These are phyloP conservation scores for Lactifluus echinatus DNA, from an alignment of 768 basidiomycete species.

Conservation along the genomic window DNA sequence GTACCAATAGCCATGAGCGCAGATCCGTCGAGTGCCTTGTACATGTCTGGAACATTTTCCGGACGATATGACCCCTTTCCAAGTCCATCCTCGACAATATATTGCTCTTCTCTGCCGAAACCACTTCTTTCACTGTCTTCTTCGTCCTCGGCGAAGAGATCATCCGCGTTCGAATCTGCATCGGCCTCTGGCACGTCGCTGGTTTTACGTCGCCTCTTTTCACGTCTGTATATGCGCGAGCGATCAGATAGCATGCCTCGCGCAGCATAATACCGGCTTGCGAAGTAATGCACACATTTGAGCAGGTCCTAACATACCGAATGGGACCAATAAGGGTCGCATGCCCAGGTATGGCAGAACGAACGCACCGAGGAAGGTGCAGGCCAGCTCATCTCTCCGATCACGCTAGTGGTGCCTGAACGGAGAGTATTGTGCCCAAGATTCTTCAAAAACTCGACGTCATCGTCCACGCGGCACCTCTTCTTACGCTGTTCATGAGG, in stretches of 20 bases:
- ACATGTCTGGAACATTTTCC: slow-evolving; percentile 48
- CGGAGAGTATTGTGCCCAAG: neutral
- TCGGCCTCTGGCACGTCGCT: slow-evolving; percentile 9
- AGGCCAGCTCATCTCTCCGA: slow-evolving; percentile 1
- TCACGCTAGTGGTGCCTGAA: neutral
- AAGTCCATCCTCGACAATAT: slow-evolving; percentile 9
- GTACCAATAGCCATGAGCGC: slow-evolving; percentile 65
- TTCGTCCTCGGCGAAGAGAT: slow-evolving; percentile 12
- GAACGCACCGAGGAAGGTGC: slow-evolving; percentile 46
- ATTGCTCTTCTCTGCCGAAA: slow-evolving; percentile 17
- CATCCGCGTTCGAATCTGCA: slow-evolving; percentile 17
- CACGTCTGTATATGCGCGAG: slow-evolving; percentile 38
- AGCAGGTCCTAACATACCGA: slow-evolving; percentile 37
- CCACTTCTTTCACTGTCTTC: neutral
- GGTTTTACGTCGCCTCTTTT: slow-evolving; percentile 28
- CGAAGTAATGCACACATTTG: slow-evolving; percentile 44
- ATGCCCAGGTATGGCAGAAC: neutral
- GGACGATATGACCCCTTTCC: slow-evolving; percentile 16
- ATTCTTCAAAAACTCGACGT: slow-evolving; percentile 12
- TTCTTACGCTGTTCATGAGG: slow-evolving; percentile 1
- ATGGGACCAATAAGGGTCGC: neutral
- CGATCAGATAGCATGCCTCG: slow-evolving; percentile 50
- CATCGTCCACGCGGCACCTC: slow-evolving; percentile 4
- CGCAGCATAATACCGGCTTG: slow-evolving; percentile 51
- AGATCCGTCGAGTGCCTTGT: slow-evolving; percentile 63